These are phyloP conservation scores for Dioszegia crocea DNA, from an alignment of 768 basidiomycete species.

Conservation along the genomic window DNA sequence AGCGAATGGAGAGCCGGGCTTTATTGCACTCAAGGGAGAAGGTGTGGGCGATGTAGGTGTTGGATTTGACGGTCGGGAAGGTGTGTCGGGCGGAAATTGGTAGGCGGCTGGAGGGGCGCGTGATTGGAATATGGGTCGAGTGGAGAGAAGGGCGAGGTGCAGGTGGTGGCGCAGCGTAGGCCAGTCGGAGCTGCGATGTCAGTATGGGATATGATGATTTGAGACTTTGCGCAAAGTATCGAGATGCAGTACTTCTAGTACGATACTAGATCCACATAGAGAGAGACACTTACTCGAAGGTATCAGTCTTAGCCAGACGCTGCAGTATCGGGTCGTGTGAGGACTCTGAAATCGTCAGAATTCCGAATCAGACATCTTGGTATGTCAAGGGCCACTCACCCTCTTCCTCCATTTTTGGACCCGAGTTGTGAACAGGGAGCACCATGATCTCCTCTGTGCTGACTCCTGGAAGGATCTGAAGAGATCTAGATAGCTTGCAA, in stretches of 20 bases:
- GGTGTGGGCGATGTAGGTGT: background rate
- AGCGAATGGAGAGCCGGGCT: background rate
- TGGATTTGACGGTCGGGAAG: background rate
- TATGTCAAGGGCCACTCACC: background rate
- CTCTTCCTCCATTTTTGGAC: background rate
- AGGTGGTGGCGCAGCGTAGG: constrained; percentile 29
- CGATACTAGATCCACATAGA: no score
- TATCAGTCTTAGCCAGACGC: constrained; percentile 27
- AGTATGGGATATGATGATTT: background rate
- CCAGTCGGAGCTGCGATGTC: constrained; percentile 33
- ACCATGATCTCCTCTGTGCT: background rate
- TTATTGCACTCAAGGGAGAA: background rate
- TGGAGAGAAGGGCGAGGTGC: constrained; percentile 23
- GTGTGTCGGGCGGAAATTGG: background rate
- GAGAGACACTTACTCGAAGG: constrained; percentile 34
- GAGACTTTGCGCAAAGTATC: no score
- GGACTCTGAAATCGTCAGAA: background rate
- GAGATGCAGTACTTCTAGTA: no score
- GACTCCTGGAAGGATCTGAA: no score
- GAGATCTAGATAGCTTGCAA: no score
- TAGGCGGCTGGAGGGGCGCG: background rate
- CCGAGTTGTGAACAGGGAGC: background rate
- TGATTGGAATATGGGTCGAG: constrained; percentile 22
- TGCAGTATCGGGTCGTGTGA: constrained; percentile 25
- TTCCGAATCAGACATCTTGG: background rate